Base-by-base conservation (phyloP, 2,329 filamentous ascomycete genomes). In the Nemania sp. region DNA sequence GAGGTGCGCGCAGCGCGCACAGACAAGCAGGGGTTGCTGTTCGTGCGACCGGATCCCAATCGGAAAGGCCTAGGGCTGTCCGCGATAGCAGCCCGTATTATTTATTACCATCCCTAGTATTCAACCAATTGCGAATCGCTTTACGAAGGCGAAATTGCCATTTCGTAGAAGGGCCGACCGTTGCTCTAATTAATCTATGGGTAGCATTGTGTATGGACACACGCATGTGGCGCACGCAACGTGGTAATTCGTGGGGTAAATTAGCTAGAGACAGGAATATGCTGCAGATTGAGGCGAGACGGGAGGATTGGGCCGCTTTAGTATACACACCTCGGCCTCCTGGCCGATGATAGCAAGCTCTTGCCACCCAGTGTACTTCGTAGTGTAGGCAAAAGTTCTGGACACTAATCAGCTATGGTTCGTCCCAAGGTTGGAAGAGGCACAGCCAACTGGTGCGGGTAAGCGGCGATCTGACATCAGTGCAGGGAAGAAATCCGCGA, bases 101-200 rank as follows among this genome's bases (percentile, higher is more conserved):
- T 9, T 14, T 31, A 12, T 9, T 31, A 31, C 6, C 31, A 39
- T 43, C 22, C 39, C 17, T 17, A 36, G 43, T 22, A 22, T 24
- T 2, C 14, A 46, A 43, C 37, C n/a, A n/a, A n/a, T n/a, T n/a
- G 55, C 43, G 52, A 58, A 48, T 58, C 46, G 40, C 36, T 52
- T 28, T 12, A 42, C 28, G 44, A 33, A n/a, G 24, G 40, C 44
- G 44, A 58, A 45, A 58, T 58, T 52, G 49, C 48, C 36, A 41
- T 54, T 47, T 54, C 19, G 37, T 19, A 57, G 52, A 55, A 58
- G 55, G 55, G 55, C 55, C 55, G 55, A 58, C 44, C 19, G 30
- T 40, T 37, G 15, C 42, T n/a, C n/a, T n/a, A n/a, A n/a, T 7
- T 24, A 9, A 14, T 19, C 20, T 48, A 33, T 23, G 28, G 53